Evolutionary conservation across 2,329 filamentous ascomycete species (phyloP).

Genomic region (Nemania abortiva): DNA sequence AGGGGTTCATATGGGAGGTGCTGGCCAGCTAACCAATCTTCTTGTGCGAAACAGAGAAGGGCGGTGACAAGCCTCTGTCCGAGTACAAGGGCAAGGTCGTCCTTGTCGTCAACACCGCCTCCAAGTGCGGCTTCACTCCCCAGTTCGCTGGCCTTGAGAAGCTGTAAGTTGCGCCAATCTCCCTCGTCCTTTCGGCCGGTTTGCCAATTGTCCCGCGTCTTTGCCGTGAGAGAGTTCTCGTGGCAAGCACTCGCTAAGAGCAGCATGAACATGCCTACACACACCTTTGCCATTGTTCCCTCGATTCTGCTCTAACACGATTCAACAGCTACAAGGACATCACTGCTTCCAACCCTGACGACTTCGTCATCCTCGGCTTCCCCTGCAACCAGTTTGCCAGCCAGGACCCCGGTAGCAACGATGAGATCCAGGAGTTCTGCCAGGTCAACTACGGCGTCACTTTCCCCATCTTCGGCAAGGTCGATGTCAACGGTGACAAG

Average conservation of each 20-base stretch:
- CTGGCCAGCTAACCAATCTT: constrained; percentile 37
- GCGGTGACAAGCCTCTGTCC: constrained; percentile 75
- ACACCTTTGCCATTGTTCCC: no score
- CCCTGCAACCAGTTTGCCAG: constrained; percentile 97
- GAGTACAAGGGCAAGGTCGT: constrained; percentile 91
- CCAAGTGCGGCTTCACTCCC: constrained; percentile 98
- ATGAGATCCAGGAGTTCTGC: constrained; percentile 87
- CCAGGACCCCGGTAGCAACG: constrained; percentile 88
- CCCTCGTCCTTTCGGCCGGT: background rate
- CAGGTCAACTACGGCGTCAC: constrained; percentile 93
- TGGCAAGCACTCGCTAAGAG: background rate
- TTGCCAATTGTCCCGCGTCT: background rate
- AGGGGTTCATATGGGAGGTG: background rate
- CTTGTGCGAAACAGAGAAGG: constrained; percentile 69
- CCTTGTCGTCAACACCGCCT: constrained; percentile 96
- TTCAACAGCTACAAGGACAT: constrained; percentile 73
- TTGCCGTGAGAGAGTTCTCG: background rate
- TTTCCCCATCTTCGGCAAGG: constrained; percentile 92
- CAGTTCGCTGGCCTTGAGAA: constrained; percentile 93
- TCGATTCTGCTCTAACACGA: constrained; percentile 13
- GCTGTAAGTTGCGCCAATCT: constrained; percentile 63
- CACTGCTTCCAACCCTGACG: constrained; percentile 74
- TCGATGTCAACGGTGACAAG: constrained; percentile 89
- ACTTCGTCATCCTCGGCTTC: constrained; percentile 92
- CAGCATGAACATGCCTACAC: background rate